Base-by-base conservation (phyloP, 352 stramenopile species). In the Phytopythium kandeliae region DNA sequence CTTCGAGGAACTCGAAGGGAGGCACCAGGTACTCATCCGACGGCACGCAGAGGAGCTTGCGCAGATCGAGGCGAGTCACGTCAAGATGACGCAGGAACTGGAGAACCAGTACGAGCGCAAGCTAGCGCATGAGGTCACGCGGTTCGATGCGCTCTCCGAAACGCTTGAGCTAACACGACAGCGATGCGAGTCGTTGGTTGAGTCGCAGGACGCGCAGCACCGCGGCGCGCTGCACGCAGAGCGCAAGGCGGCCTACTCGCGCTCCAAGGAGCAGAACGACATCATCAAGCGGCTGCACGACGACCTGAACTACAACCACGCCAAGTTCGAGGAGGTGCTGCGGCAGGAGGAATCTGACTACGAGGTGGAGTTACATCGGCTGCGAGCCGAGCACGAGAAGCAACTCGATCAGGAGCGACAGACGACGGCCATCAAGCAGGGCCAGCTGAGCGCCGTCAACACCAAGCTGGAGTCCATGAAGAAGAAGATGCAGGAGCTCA, bases 71-170 rank as follows among this genome's bases (percentile, higher is more conserved):
- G 76, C 68, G 0, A 86, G 76, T 38, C 81, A 95, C 34, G 78
- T 88, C 9, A 92, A 88, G 38, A 84, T 93, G 60, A 86, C 74
- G 0, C 76, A 95, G 56, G 88, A 97, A 42, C 71, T 96, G 4
- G 88, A 97, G 56, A 97, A 97, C 48, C 80, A 96, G 55, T 97
- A 97, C 58, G 89, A 97, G 52, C 78, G 89, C 21, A 94, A 95
- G 37, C 60, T 97, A 0, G 88, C 90, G 9, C 71, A 96, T 40
- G 89, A 97, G 53, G 70, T 97, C 21, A 62, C 79, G 45, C 65
- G 89, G 17, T 97, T 95, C 50, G 89, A 97, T 38, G 69, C 77
- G 6, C 59, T 97, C 0, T 91, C 83, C 0, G 89, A 97, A 64
- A 88, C 74, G 6, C 72, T 97, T 34, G 86, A 97, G 61, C 69